Conservation (phyloP, 805 yeast genomes). For the Candida nanaspora region DNA sequence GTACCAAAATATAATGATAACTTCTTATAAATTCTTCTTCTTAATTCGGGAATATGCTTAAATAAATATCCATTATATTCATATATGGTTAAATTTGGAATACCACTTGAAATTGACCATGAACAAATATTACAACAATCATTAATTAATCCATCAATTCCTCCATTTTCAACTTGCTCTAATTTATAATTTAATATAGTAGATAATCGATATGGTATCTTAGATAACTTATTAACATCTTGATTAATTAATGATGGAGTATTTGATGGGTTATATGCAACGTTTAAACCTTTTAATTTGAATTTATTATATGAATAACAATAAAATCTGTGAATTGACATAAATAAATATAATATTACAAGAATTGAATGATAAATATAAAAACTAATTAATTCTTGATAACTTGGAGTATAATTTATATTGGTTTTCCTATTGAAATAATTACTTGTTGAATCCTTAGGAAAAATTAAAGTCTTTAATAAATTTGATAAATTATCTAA, state of each 20-base stretch:
- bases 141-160: constrained; percentile 71
- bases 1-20: constrained; percentile 71
- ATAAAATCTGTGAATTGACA: constrained; percentile 47
- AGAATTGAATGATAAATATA: constrained; percentile 42
- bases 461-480: constrained; percentile 12
- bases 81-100: constrained; percentile 62
- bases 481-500: constrained; percentile 12
- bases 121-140: constrained; percentile 72
- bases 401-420: background rate
- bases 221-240: constrained; percentile 65
- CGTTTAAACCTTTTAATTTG: constrained; percentile 49
- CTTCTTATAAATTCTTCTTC: constrained; percentile 48
- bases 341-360: constrained; percentile 44
- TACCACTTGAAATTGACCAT: constrained; percentile 90
- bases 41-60: constrained; percentile 45
- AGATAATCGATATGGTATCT: constrained; percentile 73
- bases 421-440: background rate
- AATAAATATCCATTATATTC: constrained; percentile 71
- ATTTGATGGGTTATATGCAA: constrained; percentile 62
- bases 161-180: constrained; percentile 84
- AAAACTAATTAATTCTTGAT: constrained; percentile 11
- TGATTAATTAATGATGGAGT: constrained; percentile 83
- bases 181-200: constrained; percentile 67
- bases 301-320: constrained; percentile 46
- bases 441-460: constrained; percentile 2